Evolutionary conservation across 176 grass and related monocot genomes (phyloP), one percentile per base, ranked within the genome.

Genomic region (Panicum miliaceum): DNA sequence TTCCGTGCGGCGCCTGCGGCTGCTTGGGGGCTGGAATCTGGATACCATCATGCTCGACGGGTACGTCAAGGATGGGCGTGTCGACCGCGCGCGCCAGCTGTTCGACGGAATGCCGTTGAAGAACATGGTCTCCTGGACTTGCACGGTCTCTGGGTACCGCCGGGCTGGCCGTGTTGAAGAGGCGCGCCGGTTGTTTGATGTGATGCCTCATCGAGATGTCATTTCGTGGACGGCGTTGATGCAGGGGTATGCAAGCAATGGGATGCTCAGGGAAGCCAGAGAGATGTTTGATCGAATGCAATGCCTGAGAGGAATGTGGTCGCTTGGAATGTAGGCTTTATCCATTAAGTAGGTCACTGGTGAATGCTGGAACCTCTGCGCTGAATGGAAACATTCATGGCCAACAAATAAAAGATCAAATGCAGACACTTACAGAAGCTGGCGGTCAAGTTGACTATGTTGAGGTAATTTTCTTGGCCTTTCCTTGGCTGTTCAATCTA

Each of bases 401-500:
- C 68, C 19, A 92, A 79, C 77, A 93, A 82, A 61, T 98, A 69
- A 92, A 92, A 84, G 50, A 90, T 73, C 64, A 85, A 72, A 84
- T 90, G 47, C 84, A 87, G 54, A 72, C 66, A 50, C 35, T 98
- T 38, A 76, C 80, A 59, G 80, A 85, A 82, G 81, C 91, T 85
- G 90, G 87, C 4, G 89, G 96, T 79, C 87, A 62, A 75, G 87
- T 95, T 85, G 96, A 98, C 62, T 98, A 92, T 92, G 96, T 92
- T 81, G 91, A 95, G 93, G 93, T 98, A 90, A 83, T 63, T 4
- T 64, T 70, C 8, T 1, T 22, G 23, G 12, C 1, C 12, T 78
- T 51, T 10, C 37, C 14, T 79, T 48, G 7, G 35, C 22, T 47
- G 12, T 61, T 69, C 6, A 58, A 46, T 14, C 16, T 37, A 8